These are phyloP conservation scores for Sporothrix brasiliensis DNA, from an alignment of 2,329 filamentous ascomycete species.

Conservation along the genomic window DNA sequence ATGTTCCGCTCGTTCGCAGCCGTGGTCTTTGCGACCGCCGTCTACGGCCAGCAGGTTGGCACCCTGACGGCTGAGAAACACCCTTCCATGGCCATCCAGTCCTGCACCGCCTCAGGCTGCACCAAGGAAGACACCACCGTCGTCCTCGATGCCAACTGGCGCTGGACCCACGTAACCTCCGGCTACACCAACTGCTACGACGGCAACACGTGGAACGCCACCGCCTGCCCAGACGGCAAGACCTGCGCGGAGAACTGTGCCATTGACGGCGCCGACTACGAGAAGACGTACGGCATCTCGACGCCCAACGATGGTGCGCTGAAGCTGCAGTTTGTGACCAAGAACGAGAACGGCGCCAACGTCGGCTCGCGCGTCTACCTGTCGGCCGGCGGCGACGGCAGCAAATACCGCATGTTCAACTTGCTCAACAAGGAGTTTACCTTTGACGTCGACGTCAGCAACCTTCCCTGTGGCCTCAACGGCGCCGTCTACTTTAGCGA, in stretches of 20 bases:
- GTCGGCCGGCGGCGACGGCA: constrained; percentile 37
- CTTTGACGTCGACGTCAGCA: constrained; percentile 66
- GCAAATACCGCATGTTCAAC: constrained; percentile 53
- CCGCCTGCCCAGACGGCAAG: constrained; percentile 52
- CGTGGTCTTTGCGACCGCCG: constrained; percentile 13
- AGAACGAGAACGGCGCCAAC: constrained; percentile 45
- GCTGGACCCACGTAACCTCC: constrained; percentile 55
- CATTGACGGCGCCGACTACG: constrained; percentile 58
- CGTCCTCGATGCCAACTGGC: constrained; percentile 60
- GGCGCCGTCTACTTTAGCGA: constrained; percentile 59
- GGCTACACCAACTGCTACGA: constrained; percentile 56
- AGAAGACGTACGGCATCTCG: constrained; percentile 54
- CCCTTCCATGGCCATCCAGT: constrained; percentile 55
- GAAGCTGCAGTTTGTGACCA: constrained; percentile 52
- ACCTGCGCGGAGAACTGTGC: constrained; percentile 60
- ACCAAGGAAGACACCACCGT: constrained; percentile 52
- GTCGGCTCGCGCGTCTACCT: constrained; percentile 44
- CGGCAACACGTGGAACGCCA: constrained; percentile 52
- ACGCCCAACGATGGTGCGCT: constrained; percentile 51
- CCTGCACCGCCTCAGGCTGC: constrained; percentile 54
- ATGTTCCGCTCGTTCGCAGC: not conserved
- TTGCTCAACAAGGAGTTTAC: constrained; percentile 64
- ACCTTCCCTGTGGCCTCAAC: constrained; percentile 59
- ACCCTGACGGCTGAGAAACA: constrained; percentile 53
- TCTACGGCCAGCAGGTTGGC: constrained; percentile 51